Evolutionary conservation across 2,329 filamentous ascomycete species (phyloP).

Genomic region (Colletotrichum navitas): DNA sequence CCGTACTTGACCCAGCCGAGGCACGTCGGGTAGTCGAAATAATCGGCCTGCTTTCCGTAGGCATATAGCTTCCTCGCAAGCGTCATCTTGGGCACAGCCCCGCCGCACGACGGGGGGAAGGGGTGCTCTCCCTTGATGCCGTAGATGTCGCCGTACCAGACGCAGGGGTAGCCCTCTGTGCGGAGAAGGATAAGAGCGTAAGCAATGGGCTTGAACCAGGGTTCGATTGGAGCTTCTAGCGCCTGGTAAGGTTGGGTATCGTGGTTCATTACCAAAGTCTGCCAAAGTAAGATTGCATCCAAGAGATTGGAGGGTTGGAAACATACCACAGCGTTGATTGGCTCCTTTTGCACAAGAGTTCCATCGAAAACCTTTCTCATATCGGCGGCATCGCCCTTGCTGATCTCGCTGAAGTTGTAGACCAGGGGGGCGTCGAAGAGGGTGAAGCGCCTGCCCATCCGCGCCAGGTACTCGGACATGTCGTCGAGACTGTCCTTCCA

Average conservation of each 20-base stretch:
- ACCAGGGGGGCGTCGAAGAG: conserved; percentile 78
- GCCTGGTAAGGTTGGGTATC: conserved; percentile 67
- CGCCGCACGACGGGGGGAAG: conserved; percentile 65
- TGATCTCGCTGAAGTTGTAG: conserved; percentile 74
- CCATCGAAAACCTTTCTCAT: conserved; percentile 73
- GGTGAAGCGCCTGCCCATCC: conserved; percentile 68
- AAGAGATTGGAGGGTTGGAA: not conserved
- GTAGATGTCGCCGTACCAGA: conserved; percentile 80
- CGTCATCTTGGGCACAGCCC: conserved; percentile 68
- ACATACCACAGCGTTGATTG: conserved; percentile 53
- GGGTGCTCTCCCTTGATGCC: conserved; percentile 64
- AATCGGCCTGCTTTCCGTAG: conserved; percentile 75
- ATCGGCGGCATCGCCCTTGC: conserved; percentile 68
- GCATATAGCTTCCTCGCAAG: conserved; percentile 75
- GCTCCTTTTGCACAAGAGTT: conserved; percentile 63
- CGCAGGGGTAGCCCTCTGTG: conserved; percentile 71
- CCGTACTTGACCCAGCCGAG: conserved; percentile 71
- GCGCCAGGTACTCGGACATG: conserved; percentile 50
- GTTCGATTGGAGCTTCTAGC: conserved; percentile 68
- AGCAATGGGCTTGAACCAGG: conserved; percentile 78
- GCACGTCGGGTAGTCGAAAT: conserved; percentile 71
- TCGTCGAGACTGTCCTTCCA: conserved; percentile 55
- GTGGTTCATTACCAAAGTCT: conserved; percentile 79
- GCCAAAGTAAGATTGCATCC: not conserved
- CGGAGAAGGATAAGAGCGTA: conserved; percentile 79